These are phyloP conservation scores for Aspergillus proliferans DNA, from an alignment of 2,329 filamentous ascomycete genomes.

Conservation along the genomic window DNA sequence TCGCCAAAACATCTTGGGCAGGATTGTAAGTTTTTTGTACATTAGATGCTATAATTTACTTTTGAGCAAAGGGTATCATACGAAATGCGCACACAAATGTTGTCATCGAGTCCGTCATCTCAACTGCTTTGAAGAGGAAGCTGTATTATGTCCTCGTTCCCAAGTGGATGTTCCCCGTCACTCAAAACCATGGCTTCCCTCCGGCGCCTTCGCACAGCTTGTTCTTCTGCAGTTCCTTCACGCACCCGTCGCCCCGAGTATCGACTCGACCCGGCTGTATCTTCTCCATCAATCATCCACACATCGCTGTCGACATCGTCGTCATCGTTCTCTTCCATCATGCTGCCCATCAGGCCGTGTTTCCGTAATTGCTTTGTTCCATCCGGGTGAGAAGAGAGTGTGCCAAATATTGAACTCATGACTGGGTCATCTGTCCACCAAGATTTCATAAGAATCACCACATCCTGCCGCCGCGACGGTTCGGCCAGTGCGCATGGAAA, in stretches of 20 bases:
- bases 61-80: slow-evolving; percentile 2
- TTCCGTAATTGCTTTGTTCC: slow-evolving; percentile 37
- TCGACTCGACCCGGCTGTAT: slow-evolving; percentile 41
- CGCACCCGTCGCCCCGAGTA: slow-evolving; percentile 27
- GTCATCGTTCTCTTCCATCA: slow-evolving; percentile 48
- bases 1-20: slow-evolving; percentile 76
- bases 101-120: neutral
- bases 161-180: slow-evolving; percentile 71
- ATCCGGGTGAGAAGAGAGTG: slow-evolving; percentile 32
- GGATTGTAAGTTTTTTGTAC: slow-evolving; percentile 43
- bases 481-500: slow-evolving; percentile 55
- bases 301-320: slow-evolving; percentile 44
- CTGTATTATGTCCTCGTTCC: slow-evolving; percentile 73
- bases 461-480: slow-evolving; percentile 39
- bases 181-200: slow-evolving; percentile 88
- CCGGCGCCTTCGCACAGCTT: slow-evolving; percentile 66
- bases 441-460: slow-evolving; percentile 35
- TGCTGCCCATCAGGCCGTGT: slow-evolving; percentile 38
- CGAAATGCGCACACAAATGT: neutral
- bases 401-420: slow-evolving; percentile 40
- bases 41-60: slow-evolving; percentile 5
- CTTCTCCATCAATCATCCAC: slow-evolving; percentile 48
- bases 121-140: slow-evolving; percentile 29
- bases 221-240: slow-evolving; percentile 47
- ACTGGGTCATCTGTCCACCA: slow-evolving; percentile 38